These are phyloP conservation scores for Rhizopogon sp. DNA, from an alignment of 768 basidiomycete species.

Conservation along the genomic window DNA sequence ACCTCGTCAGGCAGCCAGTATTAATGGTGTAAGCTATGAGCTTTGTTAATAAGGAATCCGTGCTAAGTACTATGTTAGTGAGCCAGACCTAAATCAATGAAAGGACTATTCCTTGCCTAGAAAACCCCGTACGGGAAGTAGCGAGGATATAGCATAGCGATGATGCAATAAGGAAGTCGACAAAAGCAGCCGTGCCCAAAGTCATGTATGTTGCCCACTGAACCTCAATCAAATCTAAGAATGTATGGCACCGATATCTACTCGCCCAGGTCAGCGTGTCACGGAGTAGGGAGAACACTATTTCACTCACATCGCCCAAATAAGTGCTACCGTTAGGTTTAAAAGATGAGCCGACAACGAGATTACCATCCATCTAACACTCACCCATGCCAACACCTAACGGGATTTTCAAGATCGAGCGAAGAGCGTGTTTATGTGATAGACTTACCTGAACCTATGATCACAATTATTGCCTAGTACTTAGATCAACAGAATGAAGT, in stretches of 20 bases:
- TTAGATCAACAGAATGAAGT: neutral
- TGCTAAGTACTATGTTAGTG: neutral
- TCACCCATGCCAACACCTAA: neutral
- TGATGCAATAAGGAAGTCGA: neutral
- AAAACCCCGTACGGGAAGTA: neutral
- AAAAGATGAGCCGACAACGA: neutral
- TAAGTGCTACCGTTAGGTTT: neutral
- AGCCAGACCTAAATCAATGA: neutral
- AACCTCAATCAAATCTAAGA: neutral
- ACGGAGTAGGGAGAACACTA: neutral
- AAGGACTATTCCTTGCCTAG: neutral
- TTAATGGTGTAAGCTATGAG: neutral
- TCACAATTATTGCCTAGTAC: neutral
- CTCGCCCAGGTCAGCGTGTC: neutral
- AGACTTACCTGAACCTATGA: neutral
- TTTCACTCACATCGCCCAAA: neutral
- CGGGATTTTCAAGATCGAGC: neutral
- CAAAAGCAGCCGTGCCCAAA: neutral
- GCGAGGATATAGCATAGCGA: conserved; percentile 3
- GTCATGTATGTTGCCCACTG: neutral
- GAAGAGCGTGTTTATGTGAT: neutral
- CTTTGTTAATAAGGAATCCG: neutral
- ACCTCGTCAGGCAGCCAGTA: conserved; percentile 1
- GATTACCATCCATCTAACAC: neutral
- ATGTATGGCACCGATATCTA: neutral